phyloP scores from a whole-genome alignment of 106 monocot species.

The Allium cepa region DNA sequence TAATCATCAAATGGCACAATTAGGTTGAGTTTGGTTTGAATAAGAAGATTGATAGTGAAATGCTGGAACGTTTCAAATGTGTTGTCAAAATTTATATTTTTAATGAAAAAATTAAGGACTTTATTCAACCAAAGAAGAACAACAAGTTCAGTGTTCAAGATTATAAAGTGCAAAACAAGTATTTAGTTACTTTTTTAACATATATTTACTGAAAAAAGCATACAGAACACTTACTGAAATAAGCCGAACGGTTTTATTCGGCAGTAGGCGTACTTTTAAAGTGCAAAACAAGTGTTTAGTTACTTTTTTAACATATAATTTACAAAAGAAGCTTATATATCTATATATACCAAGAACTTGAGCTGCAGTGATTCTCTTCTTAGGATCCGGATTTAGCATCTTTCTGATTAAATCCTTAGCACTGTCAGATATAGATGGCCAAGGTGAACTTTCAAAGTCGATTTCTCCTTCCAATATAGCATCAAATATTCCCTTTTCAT shows the following conservation, averaged over 20 bases:
- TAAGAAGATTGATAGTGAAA: no score
- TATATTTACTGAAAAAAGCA: neutral
- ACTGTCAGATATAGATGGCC: constrained; percentile 55
- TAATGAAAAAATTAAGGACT: no score
- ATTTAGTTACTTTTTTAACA: neutral
- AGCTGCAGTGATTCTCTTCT: constrained; percentile 49
- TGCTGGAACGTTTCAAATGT: no score
- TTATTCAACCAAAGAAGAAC: no score
- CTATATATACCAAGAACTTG: constrained; percentile 43
- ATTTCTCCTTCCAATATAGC: constrained; percentile 52
- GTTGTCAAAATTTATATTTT: neutral
- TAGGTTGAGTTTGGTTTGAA: no score
- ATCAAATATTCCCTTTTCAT: constrained; percentile 68
- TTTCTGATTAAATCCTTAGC: constrained; percentile 53
- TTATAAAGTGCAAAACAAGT: no score
- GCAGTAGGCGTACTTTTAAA: no score
- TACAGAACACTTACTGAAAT: neutral
- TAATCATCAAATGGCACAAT: no score
- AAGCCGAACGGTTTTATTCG: no score
- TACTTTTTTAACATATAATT: neutral
- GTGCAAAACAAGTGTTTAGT: no score
- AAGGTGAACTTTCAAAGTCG: constrained; percentile 53
- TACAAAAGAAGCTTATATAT: neutral
- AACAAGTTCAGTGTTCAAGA: no score
- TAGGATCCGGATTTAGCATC: constrained; percentile 53